Conservation (phyloP, 2,329 filamentous ascomycete genomes). For the Chalaropsis ovoidea region DNA sequence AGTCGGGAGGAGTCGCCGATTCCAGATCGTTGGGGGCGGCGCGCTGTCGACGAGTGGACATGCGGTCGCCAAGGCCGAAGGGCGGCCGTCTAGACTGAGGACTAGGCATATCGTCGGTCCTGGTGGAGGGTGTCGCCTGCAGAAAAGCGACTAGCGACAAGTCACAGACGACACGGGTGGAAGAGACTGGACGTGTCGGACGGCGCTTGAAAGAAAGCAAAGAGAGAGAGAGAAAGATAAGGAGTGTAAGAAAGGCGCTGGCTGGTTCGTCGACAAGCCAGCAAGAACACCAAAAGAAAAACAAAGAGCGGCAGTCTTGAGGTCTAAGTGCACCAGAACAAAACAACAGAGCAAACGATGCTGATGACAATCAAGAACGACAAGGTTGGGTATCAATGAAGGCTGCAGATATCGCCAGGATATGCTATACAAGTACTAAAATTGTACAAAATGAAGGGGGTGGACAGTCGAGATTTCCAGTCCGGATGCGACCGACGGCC, state of each 20-base stretch:
- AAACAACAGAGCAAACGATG: slow-evolving; percentile 1
- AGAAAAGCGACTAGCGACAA: slow-evolving; percentile 19
- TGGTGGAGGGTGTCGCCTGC: slow-evolving; percentile 8
- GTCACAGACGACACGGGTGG: slow-evolving; percentile 10
- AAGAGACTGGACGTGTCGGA: not conserved
- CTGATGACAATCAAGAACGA: not conserved
- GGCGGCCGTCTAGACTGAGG: slow-evolving; percentile 11
- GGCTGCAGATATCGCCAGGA: slow-evolving; percentile 6
- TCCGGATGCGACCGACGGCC: not conserved
- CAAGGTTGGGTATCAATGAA: slow-evolving; percentile 15
- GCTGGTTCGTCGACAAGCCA: not conserved
- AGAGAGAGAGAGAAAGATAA: not conserved
- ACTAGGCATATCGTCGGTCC: not conserved
- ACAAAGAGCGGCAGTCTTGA: not conserved
- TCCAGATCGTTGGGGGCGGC: slow-evolving; percentile 10
- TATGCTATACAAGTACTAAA: slow-evolving; percentile 7
- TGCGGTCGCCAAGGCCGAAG: slow-evolving; percentile 2
- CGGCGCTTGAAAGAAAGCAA: not conserved
- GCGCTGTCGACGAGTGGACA: slow-evolving; percentile 8
- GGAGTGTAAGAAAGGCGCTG: not conserved
- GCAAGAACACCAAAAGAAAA: not conserved
- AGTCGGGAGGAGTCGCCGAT: slow-evolving; percentile 8
- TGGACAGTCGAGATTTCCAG: not conserved
- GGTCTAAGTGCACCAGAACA: not conserved
- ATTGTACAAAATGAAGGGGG: slow-evolving; percentile 1